A percentile compares a stretch with the other conserved stretches of the same genome.
These are phyloP conservation scores for Akanthomyces muscarius DNA, from an alignment of 2,329 filamentous ascomycete genomes.

Conservation along the genomic window DNA sequence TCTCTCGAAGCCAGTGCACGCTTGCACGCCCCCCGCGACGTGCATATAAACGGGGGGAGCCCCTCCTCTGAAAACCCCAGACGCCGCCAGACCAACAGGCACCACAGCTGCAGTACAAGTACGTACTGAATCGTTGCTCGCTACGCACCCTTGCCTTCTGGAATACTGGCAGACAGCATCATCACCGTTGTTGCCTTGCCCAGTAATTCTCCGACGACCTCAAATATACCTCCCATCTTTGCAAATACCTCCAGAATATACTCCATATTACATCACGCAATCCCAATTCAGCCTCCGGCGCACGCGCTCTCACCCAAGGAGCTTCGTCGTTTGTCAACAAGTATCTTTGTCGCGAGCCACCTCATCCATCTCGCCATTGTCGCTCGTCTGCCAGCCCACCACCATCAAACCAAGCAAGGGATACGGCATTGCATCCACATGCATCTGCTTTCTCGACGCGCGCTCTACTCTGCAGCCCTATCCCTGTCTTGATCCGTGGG, in stretches of 20 bases:
- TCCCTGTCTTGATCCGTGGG: conserved; percentile 5
- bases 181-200: not conserved
- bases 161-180: too few relatives aligned
- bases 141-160: not conserved
- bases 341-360: not conserved
- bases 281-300: not conserved
- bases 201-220: not conserved
- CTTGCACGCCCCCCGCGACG: conserved; percentile 24
- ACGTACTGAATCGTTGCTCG: not conserved
- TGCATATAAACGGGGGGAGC: conserved; percentile 47
- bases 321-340: not conserved
- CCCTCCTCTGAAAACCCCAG: conserved; percentile 33
- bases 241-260: not conserved
- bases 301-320: not conserved
- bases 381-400: not conserved
- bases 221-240: too few relatives aligned
- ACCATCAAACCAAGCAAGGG: not conserved
- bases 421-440: conserved; percentile 3
- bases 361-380: not conserved
- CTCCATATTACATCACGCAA: not conserved
- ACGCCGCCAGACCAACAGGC: conserved; percentile 20
- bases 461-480: conserved; percentile 8
- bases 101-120: not conserved
- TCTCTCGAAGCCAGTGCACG: not conserved
- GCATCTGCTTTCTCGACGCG: conserved; percentile 11